phyloP scores from a whole-genome alignment of 1,284 basidiomycete genomes.

The Rhizoctonia solani region DNA sequence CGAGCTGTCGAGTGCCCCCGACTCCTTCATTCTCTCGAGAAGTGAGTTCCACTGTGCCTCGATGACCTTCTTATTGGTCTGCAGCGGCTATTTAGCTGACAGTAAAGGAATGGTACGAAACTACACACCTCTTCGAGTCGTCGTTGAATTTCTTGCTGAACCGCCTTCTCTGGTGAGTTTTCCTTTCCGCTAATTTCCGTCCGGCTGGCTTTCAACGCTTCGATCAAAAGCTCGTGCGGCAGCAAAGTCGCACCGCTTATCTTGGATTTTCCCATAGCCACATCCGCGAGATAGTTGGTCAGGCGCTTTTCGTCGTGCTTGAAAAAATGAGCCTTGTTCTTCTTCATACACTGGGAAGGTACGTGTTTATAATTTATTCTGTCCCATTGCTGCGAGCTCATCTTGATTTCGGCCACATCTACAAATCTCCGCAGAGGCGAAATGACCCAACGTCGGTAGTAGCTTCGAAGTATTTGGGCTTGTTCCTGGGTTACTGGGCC shows the following conservation, averaged over 20 bases:
- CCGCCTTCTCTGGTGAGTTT: slow-evolving; percentile 14
- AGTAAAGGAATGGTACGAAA: neutral
- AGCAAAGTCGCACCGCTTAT: slow-evolving; percentile 66
- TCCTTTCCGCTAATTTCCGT: neutral
- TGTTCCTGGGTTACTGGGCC: slow-evolving; percentile 42
- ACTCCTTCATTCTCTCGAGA: slow-evolving; percentile 56
- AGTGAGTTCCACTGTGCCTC: slow-evolving; percentile 70
- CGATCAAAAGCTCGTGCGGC: slow-evolving; percentile 58
- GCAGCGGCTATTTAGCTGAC: neutral
- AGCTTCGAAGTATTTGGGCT: slow-evolving; percentile 54
- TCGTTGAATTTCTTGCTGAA: slow-evolving; percentile 29
- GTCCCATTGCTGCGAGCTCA: slow-evolving; percentile 63
- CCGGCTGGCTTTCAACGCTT: slow-evolving; percentile 44
- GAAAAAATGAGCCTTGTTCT: slow-evolving; percentile 57
- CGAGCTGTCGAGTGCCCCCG: slow-evolving; percentile 60
- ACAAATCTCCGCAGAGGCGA: slow-evolving; percentile 56
- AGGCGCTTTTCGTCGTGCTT: slow-evolving; percentile 63
- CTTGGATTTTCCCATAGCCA: slow-evolving; percentile 57
- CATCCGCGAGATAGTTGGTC: slow-evolving; percentile 56
- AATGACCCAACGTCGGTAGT: slow-evolving; percentile 60
- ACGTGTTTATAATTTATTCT: slow-evolving; percentile 52
- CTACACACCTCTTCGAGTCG: slow-evolving; percentile 29
- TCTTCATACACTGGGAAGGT: slow-evolving; percentile 62
- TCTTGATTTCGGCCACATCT: slow-evolving; percentile 60
- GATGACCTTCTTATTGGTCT: slow-evolving; percentile 50